A percentile compares a stretch with the other conserved stretches of the same genome.
These are phyloP conservation scores for Cryptococcus maquisensis DNA, from an alignment of 1,284 basidiomycete species.

Conservation along the genomic window DNA sequence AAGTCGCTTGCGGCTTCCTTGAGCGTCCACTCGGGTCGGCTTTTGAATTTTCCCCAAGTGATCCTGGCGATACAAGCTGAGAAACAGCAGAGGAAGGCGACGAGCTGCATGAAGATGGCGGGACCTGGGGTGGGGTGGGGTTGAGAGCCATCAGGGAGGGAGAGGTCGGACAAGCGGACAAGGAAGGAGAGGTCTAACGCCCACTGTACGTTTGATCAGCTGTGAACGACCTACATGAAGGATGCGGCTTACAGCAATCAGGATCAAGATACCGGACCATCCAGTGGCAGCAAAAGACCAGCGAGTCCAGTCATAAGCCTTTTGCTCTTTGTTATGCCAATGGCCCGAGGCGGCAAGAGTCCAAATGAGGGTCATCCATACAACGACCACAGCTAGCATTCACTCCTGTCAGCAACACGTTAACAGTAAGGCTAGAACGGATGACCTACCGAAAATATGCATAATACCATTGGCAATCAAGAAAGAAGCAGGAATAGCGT, in stretches of 20 bases:
- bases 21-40: slow-evolving; percentile 26
- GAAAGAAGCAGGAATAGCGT: slow-evolving; percentile 15
- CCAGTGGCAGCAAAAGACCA: slow-evolving; percentile 17
- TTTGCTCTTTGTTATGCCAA: slow-evolving; percentile 15
- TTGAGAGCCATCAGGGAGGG: slow-evolving; percentile 5
- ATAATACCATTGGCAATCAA: slow-evolving; percentile 24
- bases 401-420: background rate
- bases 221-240: background rate
- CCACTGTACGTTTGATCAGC: slow-evolving; percentile 10
- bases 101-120: slow-evolving; percentile 27
- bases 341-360: slow-evolving; percentile 27
- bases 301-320: slow-evolving; percentile 26
- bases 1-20: slow-evolving; percentile 7
- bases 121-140: slow-evolving; percentile 24
- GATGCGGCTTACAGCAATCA: slow-evolving; percentile 22
- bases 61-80: slow-evolving; percentile 15
- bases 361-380: slow-evolving; percentile 23
- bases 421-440: background rate
- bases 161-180: slow-evolving; percentile 7
- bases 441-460: slow-evolving; percentile 31
- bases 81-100: slow-evolving; percentile 22
- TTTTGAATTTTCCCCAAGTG: slow-evolving; percentile 15
- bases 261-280: slow-evolving; percentile 16
- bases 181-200: slow-evolving; percentile 20
- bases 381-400: slow-evolving; percentile 12